Conservation (phyloP, 2,329 filamentous ascomycete species). For the Aspergillus arachidicola region DNA sequence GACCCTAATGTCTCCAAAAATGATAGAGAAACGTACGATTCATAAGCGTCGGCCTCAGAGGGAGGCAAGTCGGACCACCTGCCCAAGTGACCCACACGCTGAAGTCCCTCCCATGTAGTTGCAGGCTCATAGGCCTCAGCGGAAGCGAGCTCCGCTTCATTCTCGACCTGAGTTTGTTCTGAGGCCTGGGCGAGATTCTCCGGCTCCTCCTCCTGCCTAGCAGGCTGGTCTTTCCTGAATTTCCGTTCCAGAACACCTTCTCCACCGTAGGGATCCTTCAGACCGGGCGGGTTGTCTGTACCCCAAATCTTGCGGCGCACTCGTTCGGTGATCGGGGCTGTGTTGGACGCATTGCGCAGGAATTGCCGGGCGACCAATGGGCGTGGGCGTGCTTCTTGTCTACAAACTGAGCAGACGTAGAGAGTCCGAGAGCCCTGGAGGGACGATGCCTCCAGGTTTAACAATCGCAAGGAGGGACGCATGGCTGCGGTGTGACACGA, state of each 20-base stretch:
- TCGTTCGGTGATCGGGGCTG: conserved; percentile 46
- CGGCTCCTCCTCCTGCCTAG: conserved; percentile 19
- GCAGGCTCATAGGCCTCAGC: conserved; percentile 47
- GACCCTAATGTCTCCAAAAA: neutral
- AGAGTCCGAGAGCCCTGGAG: conserved; percentile 29
- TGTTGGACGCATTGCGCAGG: conserved; percentile 39
- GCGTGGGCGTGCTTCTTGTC: conserved; percentile 39
- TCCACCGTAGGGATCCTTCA: conserved; percentile 52
- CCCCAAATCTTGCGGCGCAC: conserved; percentile 54
- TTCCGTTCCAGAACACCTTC: conserved; percentile 36
- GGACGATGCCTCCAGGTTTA: conserved; percentile 38
- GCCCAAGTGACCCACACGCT: conserved; percentile 55
- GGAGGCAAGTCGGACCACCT: conserved; percentile 43
- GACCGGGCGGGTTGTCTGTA: conserved; percentile 52
- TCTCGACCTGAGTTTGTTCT: conserved; percentile 13
- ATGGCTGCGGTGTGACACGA: conserved; percentile 31
- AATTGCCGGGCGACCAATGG: conserved; percentile 34
- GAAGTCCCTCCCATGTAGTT: conserved; percentile 55
- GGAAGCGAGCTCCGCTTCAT: conserved; percentile 12
- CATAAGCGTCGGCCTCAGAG: conserved; percentile 41
- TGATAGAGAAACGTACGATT: conserved; percentile 39
- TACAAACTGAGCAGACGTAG: conserved; percentile 46
- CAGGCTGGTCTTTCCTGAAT: conserved; percentile 22
- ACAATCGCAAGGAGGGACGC: conserved; percentile 41
- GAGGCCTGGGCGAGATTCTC: conserved; percentile 16